phyloP scores from a whole-genome alignment of 495 filamentous ascomycete species.

The Polyplosphaeria fusca region DNA sequence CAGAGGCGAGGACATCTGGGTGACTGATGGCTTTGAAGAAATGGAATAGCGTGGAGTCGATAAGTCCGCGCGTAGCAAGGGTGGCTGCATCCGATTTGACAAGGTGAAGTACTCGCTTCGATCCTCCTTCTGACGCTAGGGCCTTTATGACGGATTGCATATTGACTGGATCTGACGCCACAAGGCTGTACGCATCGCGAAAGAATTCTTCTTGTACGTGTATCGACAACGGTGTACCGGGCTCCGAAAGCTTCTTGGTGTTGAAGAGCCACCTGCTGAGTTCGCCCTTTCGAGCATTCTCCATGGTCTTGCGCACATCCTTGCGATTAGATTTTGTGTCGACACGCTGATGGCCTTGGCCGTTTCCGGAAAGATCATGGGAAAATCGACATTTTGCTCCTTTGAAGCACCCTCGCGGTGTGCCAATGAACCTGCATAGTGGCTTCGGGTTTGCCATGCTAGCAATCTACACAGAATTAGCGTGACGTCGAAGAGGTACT shows the following conservation, averaged over 20 bases:
- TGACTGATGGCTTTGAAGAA: conserved; percentile 54
- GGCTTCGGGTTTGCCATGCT: too few relatives aligned
- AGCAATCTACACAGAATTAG: too few relatives aligned
- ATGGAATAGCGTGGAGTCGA: conserved; percentile 54
- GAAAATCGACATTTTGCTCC: too few relatives aligned
- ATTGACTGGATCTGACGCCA: background rate
- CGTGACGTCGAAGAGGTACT: too few relatives aligned
- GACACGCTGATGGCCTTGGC: too few relatives aligned
- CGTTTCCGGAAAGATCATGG: too few relatives aligned
- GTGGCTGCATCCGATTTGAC: conserved; percentile 10
- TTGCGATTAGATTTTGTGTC: too few relatives aligned
- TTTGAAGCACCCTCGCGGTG: too few relatives aligned
- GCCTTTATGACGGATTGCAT: conserved; percentile 21
- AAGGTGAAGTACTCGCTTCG: conserved; percentile 10
- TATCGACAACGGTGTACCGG: background rate
- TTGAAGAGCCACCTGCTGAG: background rate
- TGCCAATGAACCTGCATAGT: too few relatives aligned
- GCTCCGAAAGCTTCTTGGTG: background rate
- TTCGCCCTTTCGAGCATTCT: background rate
- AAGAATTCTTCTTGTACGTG: conserved; percentile 7
- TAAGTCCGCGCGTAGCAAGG: background rate
- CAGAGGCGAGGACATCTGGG: conserved; percentile 50
- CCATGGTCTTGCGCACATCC: too few relatives aligned
- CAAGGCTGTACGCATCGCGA: conserved; percentile 7
- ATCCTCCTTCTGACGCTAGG: conserved; percentile 22